phyloP scores from a whole-genome alignment of 768 basidiomycete genomes.

The Trametes cubensis region DNA sequence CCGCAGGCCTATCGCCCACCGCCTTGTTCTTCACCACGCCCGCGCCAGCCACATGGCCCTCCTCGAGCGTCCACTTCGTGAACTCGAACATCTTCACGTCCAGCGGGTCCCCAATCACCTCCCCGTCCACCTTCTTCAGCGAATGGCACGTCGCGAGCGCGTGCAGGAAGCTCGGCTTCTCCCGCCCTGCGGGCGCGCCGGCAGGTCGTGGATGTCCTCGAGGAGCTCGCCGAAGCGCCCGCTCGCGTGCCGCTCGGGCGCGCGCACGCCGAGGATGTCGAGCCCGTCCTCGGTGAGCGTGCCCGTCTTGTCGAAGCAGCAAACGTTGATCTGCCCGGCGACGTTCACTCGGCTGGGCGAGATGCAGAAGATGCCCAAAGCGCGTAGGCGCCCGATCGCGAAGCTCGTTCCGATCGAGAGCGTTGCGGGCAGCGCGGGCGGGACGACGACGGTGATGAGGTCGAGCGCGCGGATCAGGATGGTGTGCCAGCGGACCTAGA shows the following conservation, averaged over 20 bases:
- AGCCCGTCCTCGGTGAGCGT: constrained; percentile 98
- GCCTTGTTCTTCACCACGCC: constrained; percentile 67
- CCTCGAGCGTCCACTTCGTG: constrained; percentile 94
- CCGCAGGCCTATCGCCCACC: constrained; percentile 70
- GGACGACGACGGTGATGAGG: constrained; percentile 95
- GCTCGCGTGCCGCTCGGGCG: constrained; percentile 66
- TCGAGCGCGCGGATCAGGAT: constrained; percentile 92
- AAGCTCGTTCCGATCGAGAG: constrained; percentile 97
- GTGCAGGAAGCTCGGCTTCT: constrained; percentile 85
- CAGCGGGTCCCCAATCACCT: constrained; percentile 92
- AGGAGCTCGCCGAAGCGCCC: constrained; percentile 89
- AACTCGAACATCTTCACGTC: constrained; percentile 99
- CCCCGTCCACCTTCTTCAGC: constrained; percentile 84
- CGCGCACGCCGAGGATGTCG: constrained; percentile 93
- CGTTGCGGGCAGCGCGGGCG: constrained; percentile 95
- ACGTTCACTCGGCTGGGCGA: constrained; percentile 95
- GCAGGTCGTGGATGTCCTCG: constrained; percentile 84
- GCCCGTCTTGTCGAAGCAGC: constrained; percentile 99
- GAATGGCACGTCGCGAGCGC: constrained; percentile 97
- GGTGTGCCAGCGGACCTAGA: constrained; percentile 83
- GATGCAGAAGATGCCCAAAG: constrained; percentile 90
- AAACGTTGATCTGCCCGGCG: constrained; percentile 93
- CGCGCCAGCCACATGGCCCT: constrained; percentile 75
- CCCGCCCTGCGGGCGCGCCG: constrained; percentile 60
- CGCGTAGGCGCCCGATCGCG: constrained; percentile 85